These are phyloP conservation scores for Arctium lappa DNA, from an alignment of 129 eudicot genomes.

Conservation along the genomic window DNA sequence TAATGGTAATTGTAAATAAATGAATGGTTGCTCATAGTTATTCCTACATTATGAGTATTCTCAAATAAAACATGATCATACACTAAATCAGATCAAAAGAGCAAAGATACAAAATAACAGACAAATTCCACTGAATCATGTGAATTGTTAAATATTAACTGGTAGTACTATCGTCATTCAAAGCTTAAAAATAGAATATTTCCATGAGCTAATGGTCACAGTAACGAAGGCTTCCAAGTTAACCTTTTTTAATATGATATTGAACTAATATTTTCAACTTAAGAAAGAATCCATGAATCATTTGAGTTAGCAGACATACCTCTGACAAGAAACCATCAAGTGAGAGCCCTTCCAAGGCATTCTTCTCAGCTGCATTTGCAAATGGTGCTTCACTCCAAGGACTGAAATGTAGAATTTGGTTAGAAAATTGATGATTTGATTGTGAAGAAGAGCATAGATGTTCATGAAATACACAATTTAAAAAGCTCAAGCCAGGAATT, in stretches of 20 bases:
- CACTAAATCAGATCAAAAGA: neutral
- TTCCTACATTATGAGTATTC: neutral
- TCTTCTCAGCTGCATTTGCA: constrained; percentile 57
- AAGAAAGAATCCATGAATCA: neutral
- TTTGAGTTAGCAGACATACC: constrained; percentile 29
- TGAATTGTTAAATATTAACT: neutral
- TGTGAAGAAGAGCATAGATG: neutral
- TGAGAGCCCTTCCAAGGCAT: constrained; percentile 60
- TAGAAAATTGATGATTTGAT: neutral
- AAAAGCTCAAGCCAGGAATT: neutral
- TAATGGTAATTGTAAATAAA: neutral
- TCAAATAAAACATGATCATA: neutral
- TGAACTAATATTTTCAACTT: neutral
- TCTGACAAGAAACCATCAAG: constrained; percentile 62
- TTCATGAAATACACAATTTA: neutral
- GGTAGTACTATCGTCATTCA: neutral
- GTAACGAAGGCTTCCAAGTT: neutral
- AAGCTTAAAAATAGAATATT: neutral
- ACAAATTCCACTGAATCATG: neutral
- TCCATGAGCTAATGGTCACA: neutral
- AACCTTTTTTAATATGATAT: neutral
- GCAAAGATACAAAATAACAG: neutral
- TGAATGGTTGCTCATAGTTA: neutral
- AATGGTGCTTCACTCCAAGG: constrained; percentile 81
- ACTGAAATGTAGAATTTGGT: constrained; percentile 21